phyloP scores from a whole-genome alignment of 2,329 filamentous ascomycete species.

The Camillea tinctor region DNA sequence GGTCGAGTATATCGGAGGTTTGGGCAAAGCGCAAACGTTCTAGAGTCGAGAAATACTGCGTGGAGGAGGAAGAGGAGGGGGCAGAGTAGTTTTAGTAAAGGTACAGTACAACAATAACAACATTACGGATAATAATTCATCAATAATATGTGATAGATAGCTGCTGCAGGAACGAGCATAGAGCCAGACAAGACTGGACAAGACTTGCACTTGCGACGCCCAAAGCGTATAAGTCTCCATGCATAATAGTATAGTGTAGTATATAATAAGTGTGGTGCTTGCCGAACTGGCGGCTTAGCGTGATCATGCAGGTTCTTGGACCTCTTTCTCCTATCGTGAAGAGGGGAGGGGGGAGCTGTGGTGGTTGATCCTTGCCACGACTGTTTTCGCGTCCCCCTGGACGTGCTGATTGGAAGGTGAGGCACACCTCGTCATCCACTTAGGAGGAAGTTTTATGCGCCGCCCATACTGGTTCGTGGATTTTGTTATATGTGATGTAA shows the following conservation, averaged over 20 bases:
- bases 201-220: constrained; percentile 20
- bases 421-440: not conserved
- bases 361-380: not conserved
- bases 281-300: not conserved
- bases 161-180: constrained; percentile 25
- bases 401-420: not conserved
- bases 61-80: constrained; percentile 6
- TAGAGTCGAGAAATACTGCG: constrained; percentile 58
- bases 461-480: not conserved
- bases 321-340: not conserved
- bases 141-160: not conserved
- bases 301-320: constrained; percentile 5
- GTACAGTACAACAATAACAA: constrained; percentile 2
- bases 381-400: not conserved
- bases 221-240: constrained; percentile 19
- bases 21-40: constrained; percentile 59
- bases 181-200: constrained; percentile 3
- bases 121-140: not conserved
- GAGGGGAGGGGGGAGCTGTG: too few relatives aligned
- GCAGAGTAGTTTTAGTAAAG: constrained; percentile 18
- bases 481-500: not conserved
- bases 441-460: not conserved
- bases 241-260: constrained; percentile 10
- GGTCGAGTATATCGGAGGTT: constrained; percentile 32
- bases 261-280: not conserved